Base-by-base conservation (phyloP, 163 green algal species). In the Prototheca cutis region DNA sequence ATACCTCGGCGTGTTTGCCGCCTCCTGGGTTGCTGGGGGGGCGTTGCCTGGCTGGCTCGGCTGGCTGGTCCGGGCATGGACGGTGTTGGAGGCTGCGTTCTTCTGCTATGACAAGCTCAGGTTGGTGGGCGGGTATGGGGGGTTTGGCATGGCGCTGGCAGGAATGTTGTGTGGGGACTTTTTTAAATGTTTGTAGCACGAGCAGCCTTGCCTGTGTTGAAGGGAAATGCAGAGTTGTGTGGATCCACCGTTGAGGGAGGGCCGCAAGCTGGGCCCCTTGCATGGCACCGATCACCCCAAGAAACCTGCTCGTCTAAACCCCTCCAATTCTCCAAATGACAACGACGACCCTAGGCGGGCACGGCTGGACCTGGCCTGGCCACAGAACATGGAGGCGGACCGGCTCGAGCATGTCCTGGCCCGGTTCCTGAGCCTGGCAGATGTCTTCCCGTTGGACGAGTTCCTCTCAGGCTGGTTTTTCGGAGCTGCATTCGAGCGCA, bases 401-500 rank as follows among this genome's bases (percentile, higher is more conserved):
- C 39, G 15, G 7, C 45, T 63, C 19, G 25, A 21, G 1, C 21
- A 27, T 31, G 51, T 71, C 18, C 70, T 79, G 58, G 40, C 64
- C 25, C 63, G 76, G 19, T 80, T 84, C 48, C 42, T 82, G 18
- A 15, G 39, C 13, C 64, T 84, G 30, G 39, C 31, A 7, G 36
- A 58, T 13, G 64, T 75, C 13, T 69, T 84, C 17, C 48, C 33
- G 23, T 63, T 84, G 3, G 10, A 63, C 0, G 68, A 77, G n/a
- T 84, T 81, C 63, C 47, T 84, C 4, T 62, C n/a, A 3, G 77
- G 77, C 53, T 85, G 77, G 77, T 83, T 79, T 57, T 34, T 72
- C 31, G 68, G 63, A 1, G 68, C 68, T 0, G 48, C 60, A 3
- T 36, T 51, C 2, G 54, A 71, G 29, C 3, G 21, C 1, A 65